Percentiles rank a stretch among this genome's conserved stretches.
These are phyloP conservation scores for Truncatella angustata DNA, from an alignment of 2,329 filamentous ascomycete species.

Conservation along the genomic window DNA sequence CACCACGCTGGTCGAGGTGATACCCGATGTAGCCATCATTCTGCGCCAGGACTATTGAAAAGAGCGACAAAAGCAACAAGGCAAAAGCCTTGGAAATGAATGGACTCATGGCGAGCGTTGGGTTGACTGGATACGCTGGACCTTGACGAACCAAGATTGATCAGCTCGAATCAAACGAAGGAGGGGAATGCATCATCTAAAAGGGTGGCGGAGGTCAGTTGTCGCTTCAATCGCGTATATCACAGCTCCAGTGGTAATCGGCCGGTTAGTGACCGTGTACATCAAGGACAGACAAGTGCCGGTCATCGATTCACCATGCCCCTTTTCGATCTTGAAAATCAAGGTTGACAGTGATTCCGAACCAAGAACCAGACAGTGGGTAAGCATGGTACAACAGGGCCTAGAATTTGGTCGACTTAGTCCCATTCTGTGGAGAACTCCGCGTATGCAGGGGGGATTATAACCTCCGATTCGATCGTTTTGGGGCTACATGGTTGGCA, in stretches of 20 bases:
- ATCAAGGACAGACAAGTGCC: neutral
- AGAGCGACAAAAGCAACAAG: slow-evolving; percentile 27
- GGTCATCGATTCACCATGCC: neutral
- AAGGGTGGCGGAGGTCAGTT: too few species aligned
- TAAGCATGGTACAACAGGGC: slow-evolving; percentile 1
- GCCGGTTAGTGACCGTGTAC: neutral
- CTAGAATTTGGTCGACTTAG: slow-evolving; percentile 7
- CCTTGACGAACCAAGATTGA: neutral
- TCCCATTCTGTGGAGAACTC: slow-evolving; percentile 11
- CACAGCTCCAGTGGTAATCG: neutral
- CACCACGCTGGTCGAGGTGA: slow-evolving; percentile 47
- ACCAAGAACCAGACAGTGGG: neutral
- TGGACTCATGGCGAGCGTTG: slow-evolving; percentile 20
- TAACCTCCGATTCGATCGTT: slow-evolving; percentile 15
- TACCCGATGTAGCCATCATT: slow-evolving; percentile 55
- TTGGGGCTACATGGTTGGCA: slow-evolving; percentile 4
- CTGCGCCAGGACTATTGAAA: slow-evolving; percentile 19
- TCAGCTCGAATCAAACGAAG: neutral
- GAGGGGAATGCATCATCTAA: slow-evolving; percentile 12
- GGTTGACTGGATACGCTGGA: slow-evolving; percentile 19
- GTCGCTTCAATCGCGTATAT: neutral
- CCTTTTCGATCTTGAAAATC: neutral
- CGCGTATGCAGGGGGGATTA: slow-evolving; percentile 10
- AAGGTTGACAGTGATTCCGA: neutral
- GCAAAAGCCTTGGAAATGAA: slow-evolving; percentile 20